Percentiles rank a stretch among this genome's conserved stretches.
Evolutionary conservation across 768 basidiomycete genomes (phyloP).

Genomic region (Leccinum subgranulosum): DNA sequence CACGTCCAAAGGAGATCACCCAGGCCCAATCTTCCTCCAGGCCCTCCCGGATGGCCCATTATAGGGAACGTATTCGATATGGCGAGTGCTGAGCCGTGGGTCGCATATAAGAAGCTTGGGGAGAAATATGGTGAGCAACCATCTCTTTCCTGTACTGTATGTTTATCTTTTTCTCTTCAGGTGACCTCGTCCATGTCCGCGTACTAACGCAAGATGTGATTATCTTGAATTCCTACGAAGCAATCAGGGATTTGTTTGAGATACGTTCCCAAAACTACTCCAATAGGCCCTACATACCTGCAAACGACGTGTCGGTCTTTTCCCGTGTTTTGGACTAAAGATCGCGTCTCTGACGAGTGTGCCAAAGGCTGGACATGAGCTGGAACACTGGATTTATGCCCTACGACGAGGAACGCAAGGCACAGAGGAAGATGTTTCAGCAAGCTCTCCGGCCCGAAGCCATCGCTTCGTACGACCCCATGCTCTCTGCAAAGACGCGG

Average conservation of each 20-base stretch:
- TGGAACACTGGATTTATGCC: slow-evolving; percentile 6
- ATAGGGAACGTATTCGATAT: slow-evolving; percentile 10
- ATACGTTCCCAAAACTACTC: slow-evolving; percentile 8
- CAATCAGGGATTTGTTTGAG: slow-evolving; percentile 3
- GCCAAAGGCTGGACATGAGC: slow-evolving; percentile 2
- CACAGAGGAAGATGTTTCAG: neutral
- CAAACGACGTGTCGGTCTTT: neutral
- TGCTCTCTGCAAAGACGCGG: slow-evolving; percentile 1
- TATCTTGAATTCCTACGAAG: slow-evolving; percentile 10
- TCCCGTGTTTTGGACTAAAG: neutral
- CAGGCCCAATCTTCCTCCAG: slow-evolving; percentile 1
- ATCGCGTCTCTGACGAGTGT: neutral
- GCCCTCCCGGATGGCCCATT: slow-evolving; percentile 4
- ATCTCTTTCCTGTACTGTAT: neutral
- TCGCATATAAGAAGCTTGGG: neutral
- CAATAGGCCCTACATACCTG: slow-evolving; percentile 3
- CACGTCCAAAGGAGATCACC: neutral
- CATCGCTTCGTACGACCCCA: neutral
- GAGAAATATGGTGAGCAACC: slow-evolving; percentile 3
- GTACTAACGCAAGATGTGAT: slow-evolving; percentile 8
- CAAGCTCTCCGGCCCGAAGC: slow-evolving; percentile 3
- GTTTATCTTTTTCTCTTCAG: neutral
- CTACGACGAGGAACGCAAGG: slow-evolving; percentile 5
- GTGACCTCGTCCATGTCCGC: slow-evolving; percentile 7
- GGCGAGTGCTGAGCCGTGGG: slow-evolving; percentile 3